phyloP scores from a whole-genome alignment of 1,139 yeast genomes.

The Blastobotrys capitulatus region DNA sequence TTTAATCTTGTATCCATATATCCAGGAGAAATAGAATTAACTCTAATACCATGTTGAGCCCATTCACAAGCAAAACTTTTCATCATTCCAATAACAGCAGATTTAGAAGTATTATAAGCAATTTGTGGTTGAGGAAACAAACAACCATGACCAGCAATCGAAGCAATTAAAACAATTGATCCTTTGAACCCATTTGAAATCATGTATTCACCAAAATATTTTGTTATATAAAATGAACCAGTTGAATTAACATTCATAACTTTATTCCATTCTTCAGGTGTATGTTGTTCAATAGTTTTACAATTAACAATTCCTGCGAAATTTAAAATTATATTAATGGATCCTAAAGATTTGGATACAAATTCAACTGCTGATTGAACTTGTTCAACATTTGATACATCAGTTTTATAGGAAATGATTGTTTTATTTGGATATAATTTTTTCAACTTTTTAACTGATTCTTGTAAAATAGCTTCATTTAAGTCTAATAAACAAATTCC shows the following conservation, averaged over 20 bases:
- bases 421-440: slow-evolving; percentile 9
- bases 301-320: slow-evolving; percentile 10
- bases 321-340: slow-evolving; percentile 8
- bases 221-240: slow-evolving; percentile 32
- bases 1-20: slow-evolving; percentile 55
- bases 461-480: not conserved
- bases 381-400: not conserved
- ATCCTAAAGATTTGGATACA: not conserved
- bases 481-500: slow-evolving; percentile 11
- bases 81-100: slow-evolving; percentile 46
- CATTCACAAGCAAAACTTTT: slow-evolving; percentile 49
- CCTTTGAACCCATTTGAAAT: slow-evolving; percentile 22
- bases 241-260: slow-evolving; percentile 30
- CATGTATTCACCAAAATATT: slow-evolving; percentile 12
- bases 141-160: slow-evolving; percentile 14
- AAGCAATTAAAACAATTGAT: slow-evolving; percentile 13
- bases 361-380: slow-evolving; percentile 3
- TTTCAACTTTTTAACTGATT: slow-evolving; percentile 2
- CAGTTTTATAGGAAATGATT: not conserved
- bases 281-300: slow-evolving; percentile 3
- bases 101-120: slow-evolving; percentile 53
- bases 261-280: slow-evolving; percentile 2
- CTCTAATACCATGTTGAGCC: slow-evolving; percentile 55
- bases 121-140: slow-evolving; percentile 26
- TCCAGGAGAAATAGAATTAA: slow-evolving; percentile 74